These are phyloP conservation scores for Termitomyces sp. DNA, from an alignment of 768 basidiomycete species.

Conservation along the genomic window DNA sequence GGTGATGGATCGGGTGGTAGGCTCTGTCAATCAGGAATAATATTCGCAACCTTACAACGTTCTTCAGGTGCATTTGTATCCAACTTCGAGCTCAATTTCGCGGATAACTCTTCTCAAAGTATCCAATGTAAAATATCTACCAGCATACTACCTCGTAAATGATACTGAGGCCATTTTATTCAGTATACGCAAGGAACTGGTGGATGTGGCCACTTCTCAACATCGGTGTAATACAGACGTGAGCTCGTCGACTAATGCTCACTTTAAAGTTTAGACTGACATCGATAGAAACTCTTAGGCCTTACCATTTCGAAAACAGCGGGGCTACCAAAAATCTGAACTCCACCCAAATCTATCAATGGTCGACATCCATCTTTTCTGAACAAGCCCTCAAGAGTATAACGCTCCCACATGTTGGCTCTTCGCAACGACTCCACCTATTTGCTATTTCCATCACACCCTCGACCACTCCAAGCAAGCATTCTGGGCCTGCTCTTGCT, in stretches of 20 bases:
- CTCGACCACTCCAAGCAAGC: conserved; percentile 12
- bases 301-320: conserved; percentile 39
- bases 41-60: neutral
- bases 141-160: neutral
- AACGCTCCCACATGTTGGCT: conserved; percentile 33
- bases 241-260: conserved; percentile 3
- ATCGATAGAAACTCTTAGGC: conserved; percentile 23
- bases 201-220: conserved; percentile 38
- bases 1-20: conserved; percentile 28
- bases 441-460: conserved; percentile 43
- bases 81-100: conserved; percentile 33
- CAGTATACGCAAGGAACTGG: conserved; percentile 45
- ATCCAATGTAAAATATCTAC: conserved; percentile 28
- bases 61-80: conserved; percentile 25
- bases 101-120: conserved; percentile 29
- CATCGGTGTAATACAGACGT: conserved; percentile 42
- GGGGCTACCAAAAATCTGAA: conserved; percentile 37
- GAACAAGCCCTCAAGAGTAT: conserved; percentile 37
- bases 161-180: neutral
- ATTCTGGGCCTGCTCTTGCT: conserved; percentile 26
- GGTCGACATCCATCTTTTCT: conserved; percentile 41
- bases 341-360: conserved; percentile 38
- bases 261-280: neutral
- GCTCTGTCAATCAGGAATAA: neutral
- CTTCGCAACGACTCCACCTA: conserved; percentile 36